Evolutionary conservation across 2,329 filamentous ascomycete species (phyloP).

Genomic region (Diaporthe capsici): DNA sequence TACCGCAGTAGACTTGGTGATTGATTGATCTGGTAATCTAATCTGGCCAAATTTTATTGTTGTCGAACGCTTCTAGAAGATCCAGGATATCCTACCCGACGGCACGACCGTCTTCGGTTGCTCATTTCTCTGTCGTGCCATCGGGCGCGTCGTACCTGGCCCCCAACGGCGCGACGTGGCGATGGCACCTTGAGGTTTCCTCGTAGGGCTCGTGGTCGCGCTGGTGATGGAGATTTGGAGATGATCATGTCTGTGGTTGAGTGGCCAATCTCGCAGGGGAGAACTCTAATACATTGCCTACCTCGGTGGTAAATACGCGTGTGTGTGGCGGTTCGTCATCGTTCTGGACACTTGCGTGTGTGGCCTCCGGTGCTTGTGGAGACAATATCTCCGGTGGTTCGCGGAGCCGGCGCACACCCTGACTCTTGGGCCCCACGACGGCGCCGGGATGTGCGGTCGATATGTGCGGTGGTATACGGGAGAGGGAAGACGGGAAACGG

Average conservation of each 20-base stretch:
- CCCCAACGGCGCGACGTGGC: not conserved
- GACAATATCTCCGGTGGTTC: conserved; percentile 9
- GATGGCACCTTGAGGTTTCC: not conserved
- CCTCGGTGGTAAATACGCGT: not conserved
- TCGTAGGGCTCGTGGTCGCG: not conserved
- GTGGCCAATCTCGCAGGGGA: not conserved
- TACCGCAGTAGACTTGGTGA: not conserved
- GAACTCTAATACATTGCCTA: conserved; percentile 17
- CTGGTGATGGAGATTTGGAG: not conserved
- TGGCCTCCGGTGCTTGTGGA: conserved; percentile 8
- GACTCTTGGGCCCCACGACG: not conserved
- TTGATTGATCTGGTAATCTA: not conserved
- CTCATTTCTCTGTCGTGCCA: conserved; percentile 26
- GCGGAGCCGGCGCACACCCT: not conserved
- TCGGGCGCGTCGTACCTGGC: not conserved
- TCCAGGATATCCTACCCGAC: not conserved
- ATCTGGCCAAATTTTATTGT: not conserved
- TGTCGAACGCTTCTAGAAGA: conserved; percentile 24
- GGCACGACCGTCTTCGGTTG: not conserved
- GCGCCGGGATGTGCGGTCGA: conserved; percentile 6
- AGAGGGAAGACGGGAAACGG: not conserved
- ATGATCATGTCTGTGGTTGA: not conserved
- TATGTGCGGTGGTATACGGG: not conserved
- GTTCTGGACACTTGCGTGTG: not conserved
- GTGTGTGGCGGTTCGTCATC: not conserved